phyloP scores from a whole-genome alignment of 1,139 yeast species.

The Yamadazyma dendronema region DNA sequence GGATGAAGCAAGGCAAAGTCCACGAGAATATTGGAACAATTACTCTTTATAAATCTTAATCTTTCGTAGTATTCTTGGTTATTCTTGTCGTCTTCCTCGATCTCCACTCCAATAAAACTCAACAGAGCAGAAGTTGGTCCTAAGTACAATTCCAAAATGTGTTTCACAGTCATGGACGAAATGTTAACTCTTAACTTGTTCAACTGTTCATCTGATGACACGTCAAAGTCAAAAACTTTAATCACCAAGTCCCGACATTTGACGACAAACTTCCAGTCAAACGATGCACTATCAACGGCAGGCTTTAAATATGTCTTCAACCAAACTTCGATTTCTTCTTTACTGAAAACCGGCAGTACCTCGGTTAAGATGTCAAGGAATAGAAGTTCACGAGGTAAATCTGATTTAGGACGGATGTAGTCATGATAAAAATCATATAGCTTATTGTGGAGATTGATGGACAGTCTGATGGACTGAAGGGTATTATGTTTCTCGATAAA shows the following conservation, averaged over 20 bases:
- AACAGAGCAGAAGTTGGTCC: conserved; percentile 19
- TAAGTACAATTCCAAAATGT: conserved; percentile 31
- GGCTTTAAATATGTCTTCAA: conserved; percentile 49
- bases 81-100: conserved; percentile 19
- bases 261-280: conserved; percentile 37
- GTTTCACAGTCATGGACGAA: conserved; percentile 26
- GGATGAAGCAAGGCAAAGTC: conserved; percentile 40
- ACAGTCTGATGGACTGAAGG: conserved; percentile 30
- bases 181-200: conserved; percentile 21
- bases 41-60: conserved; percentile 44
- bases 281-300: conserved; percentile 64
- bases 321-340: conserved; percentile 50
- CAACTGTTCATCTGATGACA: conserved; percentile 28
- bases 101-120: conserved; percentile 19
- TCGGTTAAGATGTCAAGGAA: conserved; percentile 47
- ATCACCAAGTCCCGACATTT: conserved; percentile 43
- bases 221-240: conserved; percentile 23
- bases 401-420: conserved; percentile 31
- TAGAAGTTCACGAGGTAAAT: conserved; percentile 34
- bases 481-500: conserved; percentile 43
- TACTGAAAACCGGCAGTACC: conserved; percentile 39
- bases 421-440: conserved; percentile 43
- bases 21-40: conserved; percentile 38
- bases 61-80: conserved; percentile 46
- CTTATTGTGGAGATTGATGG: conserved; percentile 48